Percentiles rank a stretch among this genome's conserved stretches.
Evolutionary conservation across 352 stramenopile species (phyloP).

Genomic region (Saprolegnia parasitica): DNA sequence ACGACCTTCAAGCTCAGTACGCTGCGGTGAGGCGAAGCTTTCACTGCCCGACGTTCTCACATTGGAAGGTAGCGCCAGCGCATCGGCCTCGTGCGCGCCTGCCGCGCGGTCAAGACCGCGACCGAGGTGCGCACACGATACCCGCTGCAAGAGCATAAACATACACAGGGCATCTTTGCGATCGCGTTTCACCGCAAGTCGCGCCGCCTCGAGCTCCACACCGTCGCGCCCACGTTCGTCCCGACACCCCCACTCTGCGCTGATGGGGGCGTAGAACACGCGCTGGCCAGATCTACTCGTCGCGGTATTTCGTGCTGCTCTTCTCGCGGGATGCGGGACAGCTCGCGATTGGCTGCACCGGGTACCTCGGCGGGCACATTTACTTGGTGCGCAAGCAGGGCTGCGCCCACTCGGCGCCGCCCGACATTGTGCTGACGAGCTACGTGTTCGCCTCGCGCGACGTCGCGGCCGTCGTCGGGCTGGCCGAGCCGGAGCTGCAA

Average conservation of each 20-base stretch:
- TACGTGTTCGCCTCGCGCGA: background rate
- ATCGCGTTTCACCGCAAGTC: constrained; percentile 8
- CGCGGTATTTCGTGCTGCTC: constrained; percentile 14
- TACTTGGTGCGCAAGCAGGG: background rate
- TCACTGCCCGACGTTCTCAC: background rate
- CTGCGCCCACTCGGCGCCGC: background rate
- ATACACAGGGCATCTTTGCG: constrained; percentile 8
- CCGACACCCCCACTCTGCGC: background rate
- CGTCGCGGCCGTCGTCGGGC: background rate
- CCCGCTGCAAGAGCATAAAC: background rate
- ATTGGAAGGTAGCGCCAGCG: constrained; percentile 1
- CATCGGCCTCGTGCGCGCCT: background rate
- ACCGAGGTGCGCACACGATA: background rate
- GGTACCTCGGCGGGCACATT: background rate
- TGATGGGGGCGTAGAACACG: background rate
- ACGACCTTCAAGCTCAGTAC: constrained; percentile 2
- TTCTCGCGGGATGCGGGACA: background rate
- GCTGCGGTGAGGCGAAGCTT: background rate
- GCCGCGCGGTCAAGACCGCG: background rate
- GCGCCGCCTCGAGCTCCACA: constrained; percentile 1
- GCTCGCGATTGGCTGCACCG: constrained; percentile 8
- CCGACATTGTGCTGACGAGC: background rate
- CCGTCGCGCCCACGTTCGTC: constrained; percentile 1
- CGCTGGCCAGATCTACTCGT: background rate
- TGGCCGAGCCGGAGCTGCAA: background rate